A percentile compares a stretch with the other conserved stretches of the same genome.
Evolutionary conservation across 352 stramenopile species (phyloP).

Genomic region (Globisporangium irregulare): DNA sequence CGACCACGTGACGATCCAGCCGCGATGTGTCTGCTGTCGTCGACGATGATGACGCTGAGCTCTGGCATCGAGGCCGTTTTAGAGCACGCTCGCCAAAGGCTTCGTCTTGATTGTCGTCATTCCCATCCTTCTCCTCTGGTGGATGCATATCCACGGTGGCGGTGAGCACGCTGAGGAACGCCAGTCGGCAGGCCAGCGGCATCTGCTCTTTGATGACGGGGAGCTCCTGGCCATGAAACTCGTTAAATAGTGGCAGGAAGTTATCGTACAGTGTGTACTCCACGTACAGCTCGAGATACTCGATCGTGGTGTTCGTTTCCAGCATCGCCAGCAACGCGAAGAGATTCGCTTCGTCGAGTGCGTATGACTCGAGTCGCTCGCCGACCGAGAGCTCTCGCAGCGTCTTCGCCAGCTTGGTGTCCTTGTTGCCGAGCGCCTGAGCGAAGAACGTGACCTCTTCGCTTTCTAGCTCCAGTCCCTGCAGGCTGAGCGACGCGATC

Average conservation of each 20-base stretch:
- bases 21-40: slow-evolving; percentile 10
- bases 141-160: neutral
- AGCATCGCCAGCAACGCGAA: slow-evolving; percentile 17
- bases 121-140: neutral
- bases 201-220: slow-evolving; percentile 12
- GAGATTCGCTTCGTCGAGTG: slow-evolving; percentile 23
- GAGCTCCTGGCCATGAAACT: slow-evolving; percentile 18
- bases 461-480: slow-evolving; percentile 19
- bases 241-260: slow-evolving; percentile 17
- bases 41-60: neutral
- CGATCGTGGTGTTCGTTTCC: slow-evolving; percentile 13
- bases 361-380: slow-evolving; percentile 17
- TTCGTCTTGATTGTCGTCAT: neutral
- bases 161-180: slow-evolving; percentile 15
- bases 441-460: slow-evolving; percentile 12
- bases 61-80: neutral
- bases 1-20: slow-evolving; percentile 14
- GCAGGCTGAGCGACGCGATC: slow-evolving; percentile 13
- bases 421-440: slow-evolving; percentile 6
- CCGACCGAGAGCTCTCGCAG: slow-evolving; percentile 19
- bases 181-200: slow-evolving; percentile 7
- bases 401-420: neutral
- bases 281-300: slow-evolving; percentile 16
- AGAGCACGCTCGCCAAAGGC: neutral
- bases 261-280: slow-evolving; percentile 18